Evolutionary conservation across 805 yeast species (phyloP).

Genomic region (Middelhovenomyces tepae): DNA sequence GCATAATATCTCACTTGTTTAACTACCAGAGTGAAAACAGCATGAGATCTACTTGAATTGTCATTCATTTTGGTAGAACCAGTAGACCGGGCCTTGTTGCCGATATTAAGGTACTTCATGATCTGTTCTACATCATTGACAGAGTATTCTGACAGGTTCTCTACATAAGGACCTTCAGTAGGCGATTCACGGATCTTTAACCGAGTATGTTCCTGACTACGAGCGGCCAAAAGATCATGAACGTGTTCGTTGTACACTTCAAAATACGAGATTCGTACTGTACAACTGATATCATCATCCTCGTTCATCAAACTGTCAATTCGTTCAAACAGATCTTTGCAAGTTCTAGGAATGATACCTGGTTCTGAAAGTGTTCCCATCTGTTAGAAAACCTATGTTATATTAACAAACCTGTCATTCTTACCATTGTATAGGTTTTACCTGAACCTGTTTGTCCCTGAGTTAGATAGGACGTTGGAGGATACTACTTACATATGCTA

Average conservation of each 20-base stretch:
- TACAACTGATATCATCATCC: constrained; percentile 29
- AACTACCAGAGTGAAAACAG: constrained; percentile 57
- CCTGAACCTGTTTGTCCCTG: constrained; percentile 87
- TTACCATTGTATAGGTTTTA: constrained; percentile 77
- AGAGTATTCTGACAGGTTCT: constrained; percentile 45
- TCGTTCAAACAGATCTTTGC: constrained; percentile 43
- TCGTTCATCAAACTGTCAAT: constrained; percentile 31
- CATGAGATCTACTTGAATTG: constrained; percentile 70
- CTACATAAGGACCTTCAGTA: constrained; percentile 62
- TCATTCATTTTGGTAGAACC: constrained; percentile 71
- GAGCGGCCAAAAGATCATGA: constrained; percentile 43
- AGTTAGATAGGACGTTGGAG: too few species aligned
- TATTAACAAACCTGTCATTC: too few species aligned
- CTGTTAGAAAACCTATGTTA: constrained; percentile 37
- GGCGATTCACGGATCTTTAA: constrained; percentile 60
- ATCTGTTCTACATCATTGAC: constrained; percentile 47
- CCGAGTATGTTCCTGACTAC: constrained; percentile 13
- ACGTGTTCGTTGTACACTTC: constrained; percentile 77
- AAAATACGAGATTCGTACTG: constrained; percentile 50
- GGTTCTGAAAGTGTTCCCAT: constrained; percentile 44
- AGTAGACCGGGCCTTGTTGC: constrained; percentile 51
- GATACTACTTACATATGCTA: too few species aligned
- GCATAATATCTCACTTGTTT: constrained; percentile 42
- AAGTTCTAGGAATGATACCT: constrained; percentile 60
- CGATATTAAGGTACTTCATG: constrained; percentile 36